Evolutionary conservation across 1,284 basidiomycete genomes (phyloP), one percentile per base, ranked within the genome.

Genomic region (Vanrija sp.): DNA sequence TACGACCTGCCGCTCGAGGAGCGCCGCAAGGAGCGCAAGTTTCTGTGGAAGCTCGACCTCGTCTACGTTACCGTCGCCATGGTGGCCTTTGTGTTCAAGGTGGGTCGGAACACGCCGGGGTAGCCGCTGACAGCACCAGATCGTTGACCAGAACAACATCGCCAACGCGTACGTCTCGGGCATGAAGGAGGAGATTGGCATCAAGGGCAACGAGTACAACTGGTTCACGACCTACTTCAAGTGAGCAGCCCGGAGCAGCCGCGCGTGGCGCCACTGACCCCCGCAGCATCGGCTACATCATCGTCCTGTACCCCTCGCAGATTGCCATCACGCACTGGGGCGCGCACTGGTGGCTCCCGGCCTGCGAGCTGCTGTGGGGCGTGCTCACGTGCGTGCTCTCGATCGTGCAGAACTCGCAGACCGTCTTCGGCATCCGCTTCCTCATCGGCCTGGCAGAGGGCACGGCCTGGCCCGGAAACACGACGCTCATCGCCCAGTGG

Each of bases 121-220:
- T 14, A 31, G 6, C 31, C n/a, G 31, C 31, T 31, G 31, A 31
- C 31, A 14, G 31, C n/a, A n/a, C 10, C 31, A 31, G 31, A 31
- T 31, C 5, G 31, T 31, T 14, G 31, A 31, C 31, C 51, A 57
- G 57, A 42, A 36, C 4, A 54, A 57, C 42, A 42, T 62, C 14
- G 37, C 59, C 19, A 63, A 66, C 41, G 63, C 62, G 7, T 63
- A 67, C 42, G 68, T 69, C 23, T 60, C 61, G 12, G 50, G 49
- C 25, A 56, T 56, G 54, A 49, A 56, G 47, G 53, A 54, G 10
- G 68, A 60, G 37, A 42, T 71, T 20, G 49, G 60, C 41, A 61
- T 68, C 38, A 12, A 51, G 14, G 64, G 54, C 18, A 63, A 66
- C 45, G 49, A 70, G 39, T 69, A 60, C 47, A 71, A 65, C 6